Evolutionary conservation across 1,284 basidiomycete genomes (phyloP), one percentile per base, ranked within the genome.

Genomic region (Malassezia cuniculi): DNA sequence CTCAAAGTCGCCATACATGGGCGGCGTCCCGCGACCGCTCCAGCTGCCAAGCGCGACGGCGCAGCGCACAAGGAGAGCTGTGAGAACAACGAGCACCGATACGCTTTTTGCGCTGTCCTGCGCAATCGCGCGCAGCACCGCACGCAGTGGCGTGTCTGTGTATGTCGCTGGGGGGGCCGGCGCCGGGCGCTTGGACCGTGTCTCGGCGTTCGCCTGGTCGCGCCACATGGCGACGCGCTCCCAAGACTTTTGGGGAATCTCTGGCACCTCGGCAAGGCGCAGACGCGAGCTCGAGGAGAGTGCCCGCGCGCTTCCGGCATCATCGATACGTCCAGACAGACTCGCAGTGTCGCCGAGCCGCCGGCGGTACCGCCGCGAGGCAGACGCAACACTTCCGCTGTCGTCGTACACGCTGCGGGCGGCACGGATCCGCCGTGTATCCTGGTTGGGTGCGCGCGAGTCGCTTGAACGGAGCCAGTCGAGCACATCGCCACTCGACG

Each of bases 1-100:
- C 68, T 93, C 86, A 54, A 85, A 85, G 68, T 93, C 86, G 12
- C 86, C 86, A 49, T 76, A 82, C 77, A 87, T 78, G 0, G 85
- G 85, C 0, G 83, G 79, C 3, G 74, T 76, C 12, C 66, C 72
- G 43, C 76, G 68, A 5, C 85, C 57, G 81, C 85, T 59, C 52
- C 50, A 63, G 21, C 51, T 50, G 30, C 52, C 52, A 2, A 48
- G 37, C 5, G 37, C 55, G 4, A 59, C 51, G n/a, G 45, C 36
- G 37, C 49, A 52, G 8, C 56, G 50, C 11, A 58, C 30, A n/a
- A 64, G 36, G 17, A 55, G 31, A 6, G 42, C 31, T 1, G 34
- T 10, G 7, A 48, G 27, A 24, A 54, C 24, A 0, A 52, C 48
- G 6, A 55, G 29, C 4, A 40, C 41, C n/a, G 6, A 57, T 46